Percentiles rank a stretch among this genome's conserved stretches.
Evolutionary conservation across 78 protist genomes (phyloP).

Genomic region (Guillardia theta): DNA sequence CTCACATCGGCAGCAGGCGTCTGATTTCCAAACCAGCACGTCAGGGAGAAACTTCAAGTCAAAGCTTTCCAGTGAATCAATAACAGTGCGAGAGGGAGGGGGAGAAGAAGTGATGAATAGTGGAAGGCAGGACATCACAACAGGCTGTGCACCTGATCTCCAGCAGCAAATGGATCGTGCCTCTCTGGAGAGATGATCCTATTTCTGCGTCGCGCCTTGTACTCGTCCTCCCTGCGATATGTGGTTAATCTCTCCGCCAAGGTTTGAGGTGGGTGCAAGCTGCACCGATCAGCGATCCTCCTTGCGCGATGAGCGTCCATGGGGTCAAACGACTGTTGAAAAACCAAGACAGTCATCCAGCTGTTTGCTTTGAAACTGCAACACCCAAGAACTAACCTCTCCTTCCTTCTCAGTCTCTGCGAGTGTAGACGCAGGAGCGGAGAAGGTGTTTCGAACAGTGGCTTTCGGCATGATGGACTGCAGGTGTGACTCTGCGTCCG

Average conservation of each 20-base stretch:
- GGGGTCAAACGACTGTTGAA: background rate
- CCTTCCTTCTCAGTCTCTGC: slow-evolving; percentile 33
- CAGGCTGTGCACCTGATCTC: background rate
- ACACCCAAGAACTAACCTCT: no score
- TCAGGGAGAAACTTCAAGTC: no score
- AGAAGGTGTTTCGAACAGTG: background rate
- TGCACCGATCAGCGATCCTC: slow-evolving; percentile 17
- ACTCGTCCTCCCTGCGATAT: slow-evolving; percentile 64
- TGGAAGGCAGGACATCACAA: no score
- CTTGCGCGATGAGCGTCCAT: slow-evolving; percentile 8
- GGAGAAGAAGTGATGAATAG: no score
- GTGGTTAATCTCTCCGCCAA: no score
- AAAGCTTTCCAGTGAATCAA: no score
- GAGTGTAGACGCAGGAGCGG: background rate
- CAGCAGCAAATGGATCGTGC: slow-evolving; percentile 62
- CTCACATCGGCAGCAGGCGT: slow-evolving; percentile 1
- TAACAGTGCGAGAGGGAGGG: no score
- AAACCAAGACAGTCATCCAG: background rate
- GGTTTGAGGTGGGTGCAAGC: no score
- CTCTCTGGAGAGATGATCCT: slow-evolving; percentile 72
- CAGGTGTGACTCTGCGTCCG: background rate
- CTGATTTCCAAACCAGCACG: no score
- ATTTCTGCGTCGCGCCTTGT: slow-evolving; percentile 50
- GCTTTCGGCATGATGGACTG: background rate
- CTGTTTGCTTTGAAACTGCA: background rate